Evolutionary conservation across 129 eudicot species (phyloP), one percentile per base, ranked within the genome.

Genomic region (Saposhnikovia divaricata): DNA sequence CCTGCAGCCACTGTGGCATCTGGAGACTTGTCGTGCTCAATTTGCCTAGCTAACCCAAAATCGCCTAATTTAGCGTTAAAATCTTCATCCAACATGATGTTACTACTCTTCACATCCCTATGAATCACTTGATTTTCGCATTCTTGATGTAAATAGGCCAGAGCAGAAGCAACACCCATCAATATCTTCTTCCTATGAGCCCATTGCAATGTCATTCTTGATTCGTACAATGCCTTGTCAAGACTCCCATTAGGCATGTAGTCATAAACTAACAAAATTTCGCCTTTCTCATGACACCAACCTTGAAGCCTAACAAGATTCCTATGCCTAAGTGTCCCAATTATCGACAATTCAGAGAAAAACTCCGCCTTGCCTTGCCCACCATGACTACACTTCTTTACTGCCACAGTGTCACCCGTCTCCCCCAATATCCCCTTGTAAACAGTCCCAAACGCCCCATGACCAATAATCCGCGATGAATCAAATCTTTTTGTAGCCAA

Each of bases 281-380:
- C 98, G 3, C 98, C 98, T 76, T 88, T 95, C 80, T 95, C 97
- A 25, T 95, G 97, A 73, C 98, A 95, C 96, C 96, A 95, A 9
- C 98, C 98, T 89, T 87, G 96, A 39, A 95, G 89, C 72, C 94
- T 84, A 72, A 95, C 97, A 51, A 95, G 91, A 83, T 95, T 95
- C 55, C 98, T 86, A 75, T 95, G 98, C 79, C 98, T 84, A 31
- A 95, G 96, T 0, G 98, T 89, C 43, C 96, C 98, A 48, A 95
- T 90, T 34, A 95, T 92, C 9, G 98, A 95, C 65, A 95, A 83
- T 34, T 95, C 98, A 0, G 98, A 95, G 21, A 90, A 70, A 81
- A 95, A 95, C 90, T 95, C 98, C 1, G 83, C 77, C 85, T 90
- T 92, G 40, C 99, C 97, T 82, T 96, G 96, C n/a, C 91, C 92